Base-by-base conservation (phyloP, 202 grass and related monocot genomes). In the Saccharum hybrid region DNA sequence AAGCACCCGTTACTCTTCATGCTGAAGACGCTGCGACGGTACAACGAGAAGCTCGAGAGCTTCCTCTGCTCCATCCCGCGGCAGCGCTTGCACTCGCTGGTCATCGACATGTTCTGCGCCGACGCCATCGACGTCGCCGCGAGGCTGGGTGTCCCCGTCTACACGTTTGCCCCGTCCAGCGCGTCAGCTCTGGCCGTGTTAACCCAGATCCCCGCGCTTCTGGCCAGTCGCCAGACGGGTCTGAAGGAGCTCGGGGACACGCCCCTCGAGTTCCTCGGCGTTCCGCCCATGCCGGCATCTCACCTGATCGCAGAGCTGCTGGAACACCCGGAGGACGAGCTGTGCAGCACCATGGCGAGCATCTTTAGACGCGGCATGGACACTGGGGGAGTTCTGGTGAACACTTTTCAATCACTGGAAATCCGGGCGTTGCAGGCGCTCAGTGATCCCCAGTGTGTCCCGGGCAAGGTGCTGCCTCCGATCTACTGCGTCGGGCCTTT, bases 401-500 rank as follows among this genome's bases (percentile, higher is more conserved):
- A 92, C 75, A 19, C 51, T 1, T 54, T 54, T 4, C 18, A 54
- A 0, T 19, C 51, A 19, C 51, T 92, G 46, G 90, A 92, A 79
- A 42, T 34, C 23, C 73, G 40, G 41, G 90, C 84, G 9, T 18
- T 79, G n/a, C 78, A 45, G 81, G 62, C 81, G 19, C 63, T 92
- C 38, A 74, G 77, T 74, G 81, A 86, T 59, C 87, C 83, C 37
- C 28, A 63, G 0, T 84, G 80, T 7, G 45, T 90, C 21, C 83
- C 83, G 13, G 75, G 67, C 23, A 46, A 68, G 18, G 73, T 74
- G 40, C 77, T 79, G 52, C 86, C 81, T 1, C 83, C 68, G 15
- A 22, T 91, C 81, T 94, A 88, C 85, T 90, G 87, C 18, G 66
- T 94, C 5, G 92, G 90, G 19, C 92, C 92, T 1, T 63, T 94